phyloP scores from a whole-genome alignment of 2,329 filamentous ascomycete species.

The Fusarium sp. region DNA sequence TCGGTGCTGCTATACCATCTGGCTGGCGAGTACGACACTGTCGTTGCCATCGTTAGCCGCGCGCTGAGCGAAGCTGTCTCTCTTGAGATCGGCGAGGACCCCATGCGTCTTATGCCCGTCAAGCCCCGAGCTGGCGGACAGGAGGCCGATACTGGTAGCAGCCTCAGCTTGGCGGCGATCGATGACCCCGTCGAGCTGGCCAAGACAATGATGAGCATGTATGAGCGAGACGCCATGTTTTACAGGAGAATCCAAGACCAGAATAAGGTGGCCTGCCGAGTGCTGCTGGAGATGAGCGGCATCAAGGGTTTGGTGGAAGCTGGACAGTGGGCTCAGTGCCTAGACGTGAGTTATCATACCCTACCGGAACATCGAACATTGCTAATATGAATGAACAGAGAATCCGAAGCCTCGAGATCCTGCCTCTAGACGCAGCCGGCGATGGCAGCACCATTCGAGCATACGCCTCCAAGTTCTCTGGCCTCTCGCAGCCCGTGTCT shows the following conservation, averaged over 20 bases:
- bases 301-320: slow-evolving; percentile 70
- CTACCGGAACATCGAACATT: background rate
- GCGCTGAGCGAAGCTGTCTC: slow-evolving; percentile 91
- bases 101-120: slow-evolving; percentile 81
- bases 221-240: slow-evolving; percentile 72
- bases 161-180: slow-evolving; percentile 71
- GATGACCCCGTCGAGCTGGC: slow-evolving; percentile 73
- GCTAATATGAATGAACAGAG: slow-evolving; percentile 62
- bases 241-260: slow-evolving; percentile 68
- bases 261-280: slow-evolving; percentile 68
- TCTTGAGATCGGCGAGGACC: slow-evolving; percentile 85
- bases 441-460: slow-evolving; percentile 84
- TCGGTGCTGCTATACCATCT: slow-evolving; percentile 95
- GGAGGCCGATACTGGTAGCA: slow-evolving; percentile 63
- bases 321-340: slow-evolving; percentile 68
- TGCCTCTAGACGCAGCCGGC: slow-evolving; percentile 81
- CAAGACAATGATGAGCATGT: slow-evolving; percentile 73
- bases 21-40: slow-evolving; percentile 93
- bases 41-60: slow-evolving; percentile 90
- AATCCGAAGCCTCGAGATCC: slow-evolving; percentile 80
- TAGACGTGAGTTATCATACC: slow-evolving; percentile 65
- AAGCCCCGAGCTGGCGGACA: slow-evolving; percentile 73
- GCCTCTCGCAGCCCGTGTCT: slow-evolving; percentile 82
- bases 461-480: slow-evolving; percentile 84
- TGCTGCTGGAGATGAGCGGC: slow-evolving; percentile 71